Evolutionary conservation across 2,329 filamentous ascomycete genomes (phyloP).

Genomic region (Talaromyces sp.): DNA sequence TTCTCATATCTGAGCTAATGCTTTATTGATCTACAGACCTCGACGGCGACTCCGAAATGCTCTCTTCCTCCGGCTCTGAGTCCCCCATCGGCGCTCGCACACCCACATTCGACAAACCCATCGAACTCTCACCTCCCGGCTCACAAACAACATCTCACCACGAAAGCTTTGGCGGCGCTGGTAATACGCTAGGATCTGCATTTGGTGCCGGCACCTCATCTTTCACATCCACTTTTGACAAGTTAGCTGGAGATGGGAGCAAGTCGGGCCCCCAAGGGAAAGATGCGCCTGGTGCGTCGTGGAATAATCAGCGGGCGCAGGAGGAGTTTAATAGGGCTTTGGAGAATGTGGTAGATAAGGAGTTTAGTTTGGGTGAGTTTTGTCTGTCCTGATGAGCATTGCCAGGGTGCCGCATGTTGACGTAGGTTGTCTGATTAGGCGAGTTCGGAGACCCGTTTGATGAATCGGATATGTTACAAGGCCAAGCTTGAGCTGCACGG

Average conservation of each 20-base stretch:
- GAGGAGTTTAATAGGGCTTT: constrained; percentile 54
- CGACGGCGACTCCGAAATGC: constrained; percentile 58
- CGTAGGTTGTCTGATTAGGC: constrained; percentile 26
- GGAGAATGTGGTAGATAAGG: constrained; percentile 51
- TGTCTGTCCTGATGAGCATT: not conserved
- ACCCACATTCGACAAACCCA: constrained; percentile 31
- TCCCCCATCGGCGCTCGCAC: constrained; percentile 39
- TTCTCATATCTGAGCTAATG: not conserved
- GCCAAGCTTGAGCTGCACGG: not conserved
- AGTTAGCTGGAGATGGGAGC: constrained; percentile 5
- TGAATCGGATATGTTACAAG: constrained; percentile 37
- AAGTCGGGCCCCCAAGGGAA: constrained; percentile 25
- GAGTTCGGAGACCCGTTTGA: constrained; percentile 48
- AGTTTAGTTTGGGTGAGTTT: constrained; percentile 48
- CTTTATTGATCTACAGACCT: constrained; percentile 36
- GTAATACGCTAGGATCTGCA: constrained; percentile 1
- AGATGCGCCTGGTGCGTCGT: constrained; percentile 50
- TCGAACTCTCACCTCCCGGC: constrained; percentile 55
- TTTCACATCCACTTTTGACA: constrained; percentile 14
- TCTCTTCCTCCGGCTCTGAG: constrained; percentile 44
- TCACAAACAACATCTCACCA: constrained; percentile 42
- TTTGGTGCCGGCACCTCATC: not conserved
- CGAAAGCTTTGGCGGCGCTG: constrained; percentile 9
- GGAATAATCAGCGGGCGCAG: constrained; percentile 55
- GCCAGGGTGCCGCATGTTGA: not conserved